These are phyloP conservation scores for Saccharomycopsis sp. DNA, from an alignment of 805 yeast genomes.

Conservation along the genomic window DNA sequence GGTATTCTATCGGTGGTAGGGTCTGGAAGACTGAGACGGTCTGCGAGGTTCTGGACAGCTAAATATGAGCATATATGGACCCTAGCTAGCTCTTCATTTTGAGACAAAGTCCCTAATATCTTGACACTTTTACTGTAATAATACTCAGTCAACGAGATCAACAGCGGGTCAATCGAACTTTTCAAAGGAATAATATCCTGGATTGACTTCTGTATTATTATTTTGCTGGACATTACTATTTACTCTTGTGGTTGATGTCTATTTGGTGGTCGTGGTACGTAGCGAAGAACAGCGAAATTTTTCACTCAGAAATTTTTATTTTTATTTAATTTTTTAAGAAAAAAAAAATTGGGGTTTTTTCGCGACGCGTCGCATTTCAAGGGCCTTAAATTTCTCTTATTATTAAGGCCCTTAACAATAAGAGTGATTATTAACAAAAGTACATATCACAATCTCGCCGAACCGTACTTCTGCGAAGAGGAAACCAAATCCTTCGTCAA, in stretches of 20 bases:
- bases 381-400: no score
- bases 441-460: background rate
- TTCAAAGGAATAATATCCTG: constrained; percentile 4
- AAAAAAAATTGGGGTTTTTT: no score
- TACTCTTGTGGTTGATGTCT: background rate
- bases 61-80: constrained; percentile 61
- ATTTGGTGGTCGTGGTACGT: background rate
- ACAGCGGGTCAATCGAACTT: constrained; percentile 1
- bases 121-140: constrained; percentile 8
- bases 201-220: background rate
- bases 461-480: background rate
- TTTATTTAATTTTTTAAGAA: no score
- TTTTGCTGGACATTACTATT: constrained; percentile 3
- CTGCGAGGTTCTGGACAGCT: constrained; percentile 45
- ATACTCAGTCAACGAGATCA: constrained; percentile 2
- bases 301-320: no score
- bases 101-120: constrained; percentile 31
- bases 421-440: no score
- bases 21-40: constrained; percentile 38
- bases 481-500: background rate
- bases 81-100: constrained; percentile 56
- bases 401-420: no score
- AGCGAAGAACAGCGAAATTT: no score
- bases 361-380: no score
- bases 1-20: constrained; percentile 53